A percentile compares a stretch with the other conserved stretches of the same genome.
Evolutionary conservation across 164 flowering plant genomes (phyloP).

Genomic region (Macadamia integrifolia): DNA sequence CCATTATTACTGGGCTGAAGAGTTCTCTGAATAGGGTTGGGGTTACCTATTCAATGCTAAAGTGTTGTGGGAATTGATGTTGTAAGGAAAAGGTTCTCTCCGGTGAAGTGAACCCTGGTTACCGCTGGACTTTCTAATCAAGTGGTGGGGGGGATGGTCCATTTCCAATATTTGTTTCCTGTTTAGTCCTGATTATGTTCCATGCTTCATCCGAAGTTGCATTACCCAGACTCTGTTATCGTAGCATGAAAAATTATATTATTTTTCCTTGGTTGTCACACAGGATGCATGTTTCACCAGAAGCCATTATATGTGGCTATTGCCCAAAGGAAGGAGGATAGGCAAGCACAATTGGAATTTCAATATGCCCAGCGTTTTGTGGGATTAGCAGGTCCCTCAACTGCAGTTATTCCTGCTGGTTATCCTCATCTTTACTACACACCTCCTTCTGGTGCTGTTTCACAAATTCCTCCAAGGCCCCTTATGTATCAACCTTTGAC

Average conservation of each 20-base stretch:
- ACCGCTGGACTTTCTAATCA: no score
- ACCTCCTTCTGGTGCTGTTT: slow-evolving; percentile 43
- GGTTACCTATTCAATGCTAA: no score
- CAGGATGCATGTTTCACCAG: slow-evolving; percentile 61
- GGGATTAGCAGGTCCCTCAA: slow-evolving; percentile 47
- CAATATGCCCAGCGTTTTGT: slow-evolving; percentile 49
- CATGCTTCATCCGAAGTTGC: no score
- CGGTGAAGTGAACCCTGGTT: no score
- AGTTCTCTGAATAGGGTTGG: no score
- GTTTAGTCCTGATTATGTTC: no score
- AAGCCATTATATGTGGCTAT: slow-evolving; percentile 82
- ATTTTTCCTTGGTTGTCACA: slow-evolving; percentile 7
- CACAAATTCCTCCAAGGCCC: slow-evolving; percentile 48
- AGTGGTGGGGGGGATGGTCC: no score
- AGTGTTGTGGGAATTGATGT: no score
- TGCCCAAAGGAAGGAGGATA: slow-evolving; percentile 83
- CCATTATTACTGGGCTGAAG: no score
- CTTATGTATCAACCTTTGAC: slow-evolving; percentile 66
- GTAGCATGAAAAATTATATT: neutral
- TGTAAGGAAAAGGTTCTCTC: no score
- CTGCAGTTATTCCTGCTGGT: slow-evolving; percentile 56
- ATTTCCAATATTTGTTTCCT: no score
- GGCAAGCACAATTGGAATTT: slow-evolving; percentile 61
- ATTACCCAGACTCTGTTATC: no score
- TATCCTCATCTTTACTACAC: slow-evolving; percentile 59